Evolutionary conservation across 1,139 yeast genomes (phyloP), one percentile per base, ranked within the genome.

Genomic region (Protomyces lactucae-debilis): DNA sequence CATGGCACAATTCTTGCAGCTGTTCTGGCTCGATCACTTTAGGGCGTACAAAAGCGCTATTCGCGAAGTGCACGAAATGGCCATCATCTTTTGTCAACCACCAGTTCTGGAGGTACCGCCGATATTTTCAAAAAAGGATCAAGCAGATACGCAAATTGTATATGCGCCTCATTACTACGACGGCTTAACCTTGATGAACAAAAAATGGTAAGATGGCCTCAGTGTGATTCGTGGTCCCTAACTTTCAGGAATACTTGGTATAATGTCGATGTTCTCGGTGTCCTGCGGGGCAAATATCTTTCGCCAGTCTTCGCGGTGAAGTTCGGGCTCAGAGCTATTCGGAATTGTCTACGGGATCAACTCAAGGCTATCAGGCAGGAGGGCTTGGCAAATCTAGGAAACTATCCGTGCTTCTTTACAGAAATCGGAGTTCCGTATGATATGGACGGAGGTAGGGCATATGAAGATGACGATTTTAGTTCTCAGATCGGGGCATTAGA

Each of bases 351-450:
- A 59, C 79, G 81, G 60, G 82, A 78, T 53, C 98, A 92, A 74
- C 79, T 92, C 66, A 70, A 73, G 23, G 86, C 82, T 67, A 81
- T 92, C 76, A 82, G 80, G 67, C 73, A 74, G 35, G 97, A 92
- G 72, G 85, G 90, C 14, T 64, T 68, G 8, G 70, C 69, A 28
- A 69, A 72, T 3, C 68, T 78, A 6, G 79, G 78, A 36, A 63
- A 68, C 4, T 66, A 76, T 10, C 79, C 80, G 0, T 82, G 87
- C 6, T 76, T 92, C 52, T 84, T 93, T 80, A 85, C 96, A 0
- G 99, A 92, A 75, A 91, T 93, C n/a, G 99, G 99, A 2, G 88
- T 92, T 86, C 98, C 99, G 1, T 90, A 86, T 74, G 97, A 93
- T 74, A 88, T 92, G 96, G 93, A 92, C 73, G 80, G 82, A 66